Evolutionary conservation across 345 rosid genomes (phyloP).

Genomic region (Cochlearia excelsa): DNA sequence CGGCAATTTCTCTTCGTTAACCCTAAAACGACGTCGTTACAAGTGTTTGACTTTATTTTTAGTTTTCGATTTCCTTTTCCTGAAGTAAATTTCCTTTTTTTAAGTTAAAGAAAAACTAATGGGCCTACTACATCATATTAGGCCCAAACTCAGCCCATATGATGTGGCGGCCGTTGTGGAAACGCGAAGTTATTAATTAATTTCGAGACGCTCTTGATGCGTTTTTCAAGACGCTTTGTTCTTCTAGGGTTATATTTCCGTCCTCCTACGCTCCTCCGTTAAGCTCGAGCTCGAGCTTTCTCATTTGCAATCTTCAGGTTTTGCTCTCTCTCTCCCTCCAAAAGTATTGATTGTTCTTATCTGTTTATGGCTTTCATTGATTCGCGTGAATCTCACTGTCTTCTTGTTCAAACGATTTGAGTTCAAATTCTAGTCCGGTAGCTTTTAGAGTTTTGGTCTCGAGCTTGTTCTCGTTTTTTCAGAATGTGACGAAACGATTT

Average conservation of each 20-base stretch:
- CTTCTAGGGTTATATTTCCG: slow-evolving; percentile 25
- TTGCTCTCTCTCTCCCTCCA: not conserved
- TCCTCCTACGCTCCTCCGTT: slow-evolving; percentile 29
- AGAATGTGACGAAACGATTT: too few relatives aligned
- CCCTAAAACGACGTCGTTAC: too few relatives aligned
- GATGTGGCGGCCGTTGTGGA: not conserved
- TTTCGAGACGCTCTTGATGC: too few relatives aligned
- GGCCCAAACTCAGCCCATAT: not conserved
- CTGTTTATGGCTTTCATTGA: not conserved
- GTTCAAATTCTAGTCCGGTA: too few relatives aligned
- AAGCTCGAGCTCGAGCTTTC: slow-evolving; percentile 19
- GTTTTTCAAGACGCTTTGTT: slow-evolving; percentile 2
- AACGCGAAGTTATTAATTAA: slow-evolving; percentile 3
- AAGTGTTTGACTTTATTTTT: too few relatives aligned
- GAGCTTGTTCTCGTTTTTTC: too few relatives aligned
- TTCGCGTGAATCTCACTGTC: not conserved
- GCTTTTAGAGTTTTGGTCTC: too few relatives aligned
- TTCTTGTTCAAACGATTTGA: not conserved
- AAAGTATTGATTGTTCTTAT: not conserved
- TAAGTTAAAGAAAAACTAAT: not conserved
- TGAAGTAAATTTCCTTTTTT: too few relatives aligned
- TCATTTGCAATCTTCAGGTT: slow-evolving; percentile 21
- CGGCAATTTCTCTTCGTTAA: too few relatives aligned
- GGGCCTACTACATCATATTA: not conserved
- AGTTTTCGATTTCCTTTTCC: too few relatives aligned